A percentile compares a stretch with the other conserved stretches of the same genome.
These are phyloP conservation scores for Botrytis byssoidea DNA, from an alignment of 2,329 filamentous ascomycete genomes.

Conservation along the genomic window DNA sequence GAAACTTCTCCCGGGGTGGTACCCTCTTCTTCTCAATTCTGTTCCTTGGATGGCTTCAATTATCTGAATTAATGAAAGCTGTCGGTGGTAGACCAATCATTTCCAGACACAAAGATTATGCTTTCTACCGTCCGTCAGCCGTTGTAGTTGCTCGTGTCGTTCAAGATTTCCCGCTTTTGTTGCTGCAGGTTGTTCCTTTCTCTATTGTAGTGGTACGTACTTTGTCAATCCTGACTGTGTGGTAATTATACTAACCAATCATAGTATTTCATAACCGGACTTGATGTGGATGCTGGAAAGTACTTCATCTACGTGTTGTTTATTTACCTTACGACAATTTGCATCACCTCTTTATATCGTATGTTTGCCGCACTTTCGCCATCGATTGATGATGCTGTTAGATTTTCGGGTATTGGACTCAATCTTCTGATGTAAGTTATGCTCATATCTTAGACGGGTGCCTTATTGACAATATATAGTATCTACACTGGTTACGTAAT, in stretches of 20 bases:
- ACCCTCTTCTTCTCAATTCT: slow-evolving; percentile 65
- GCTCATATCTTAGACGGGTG: not conserved
- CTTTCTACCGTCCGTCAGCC: slow-evolving; percentile 68
- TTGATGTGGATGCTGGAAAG: slow-evolving; percentile 58
- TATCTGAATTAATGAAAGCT: slow-evolving; percentile 76
- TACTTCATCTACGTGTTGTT: slow-evolving; percentile 67
- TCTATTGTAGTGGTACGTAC: slow-evolving; percentile 46
- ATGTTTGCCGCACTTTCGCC: slow-evolving; percentile 66
- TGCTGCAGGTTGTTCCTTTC: slow-evolving; percentile 59
- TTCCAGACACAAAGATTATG: slow-evolving; percentile 65
- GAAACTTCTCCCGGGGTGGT: slow-evolving; percentile 63
- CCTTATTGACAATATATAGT: slow-evolving; percentile 22
- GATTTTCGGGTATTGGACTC: slow-evolving; percentile 60
- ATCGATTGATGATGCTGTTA: slow-evolving; percentile 63
- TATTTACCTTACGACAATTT: slow-evolving; percentile 61
- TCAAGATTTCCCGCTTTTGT: slow-evolving; percentile 60
- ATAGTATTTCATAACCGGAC: slow-evolving; percentile 60
- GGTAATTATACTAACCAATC: not conserved
- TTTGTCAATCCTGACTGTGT: no score
- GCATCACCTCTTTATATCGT: slow-evolving; percentile 62
- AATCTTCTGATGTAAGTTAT: slow-evolving; percentile 52
- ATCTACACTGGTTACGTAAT: slow-evolving; percentile 69
- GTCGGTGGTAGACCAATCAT: slow-evolving; percentile 69
- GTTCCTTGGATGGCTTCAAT: slow-evolving; percentile 68
- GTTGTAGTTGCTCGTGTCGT: slow-evolving; percentile 62